Percentiles rank a stretch among this genome's conserved stretches.
phyloP scores from a whole-genome alignment of 2,329 filamentous ascomycete genomes.

The Aphanocladium album region DNA sequence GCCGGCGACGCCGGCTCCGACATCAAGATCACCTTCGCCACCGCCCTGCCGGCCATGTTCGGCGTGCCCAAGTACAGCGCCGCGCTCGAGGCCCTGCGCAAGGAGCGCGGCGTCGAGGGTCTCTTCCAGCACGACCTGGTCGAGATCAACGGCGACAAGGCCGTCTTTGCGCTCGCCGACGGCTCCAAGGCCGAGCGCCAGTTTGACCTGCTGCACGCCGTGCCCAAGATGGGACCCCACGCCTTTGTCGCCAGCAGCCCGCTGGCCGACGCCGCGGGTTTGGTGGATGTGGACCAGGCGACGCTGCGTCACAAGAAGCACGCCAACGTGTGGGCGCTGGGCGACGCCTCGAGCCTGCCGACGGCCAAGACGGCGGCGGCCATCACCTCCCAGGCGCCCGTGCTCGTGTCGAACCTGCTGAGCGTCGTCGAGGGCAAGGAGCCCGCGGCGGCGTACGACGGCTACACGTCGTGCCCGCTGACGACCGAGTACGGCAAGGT shows the following conservation, averaged over 20 bases:
- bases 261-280: constrained; percentile 51
- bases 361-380: constrained; percentile 54
- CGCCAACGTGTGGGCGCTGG: constrained; percentile 53
- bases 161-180: constrained; percentile 37
- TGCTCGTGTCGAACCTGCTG: constrained; percentile 46
- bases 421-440: constrained; percentile 38
- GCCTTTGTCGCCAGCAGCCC: constrained; percentile 48
- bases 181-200: constrained; percentile 37
- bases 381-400: constrained; percentile 45
- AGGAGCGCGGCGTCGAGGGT: constrained; percentile 51
- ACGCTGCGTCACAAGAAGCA: constrained; percentile 50
- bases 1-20: constrained; percentile 33
- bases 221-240: constrained; percentile 56
- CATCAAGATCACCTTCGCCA: constrained; percentile 51
- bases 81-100: constrained; percentile 47
- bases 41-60: constrained; percentile 52
- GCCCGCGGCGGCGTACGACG: constrained; percentile 41
- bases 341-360: constrained; percentile 55
- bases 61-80: constrained; percentile 56
- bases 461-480: constrained; percentile 52
- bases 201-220: constrained; percentile 53
- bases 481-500: constrained; percentile 56
- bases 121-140: constrained; percentile 55
- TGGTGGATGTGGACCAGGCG: constrained; percentile 51
- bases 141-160: constrained; percentile 47